Base-by-base conservation (phyloP, 805 yeast genomes). In the Clavispora fructus region DNA sequence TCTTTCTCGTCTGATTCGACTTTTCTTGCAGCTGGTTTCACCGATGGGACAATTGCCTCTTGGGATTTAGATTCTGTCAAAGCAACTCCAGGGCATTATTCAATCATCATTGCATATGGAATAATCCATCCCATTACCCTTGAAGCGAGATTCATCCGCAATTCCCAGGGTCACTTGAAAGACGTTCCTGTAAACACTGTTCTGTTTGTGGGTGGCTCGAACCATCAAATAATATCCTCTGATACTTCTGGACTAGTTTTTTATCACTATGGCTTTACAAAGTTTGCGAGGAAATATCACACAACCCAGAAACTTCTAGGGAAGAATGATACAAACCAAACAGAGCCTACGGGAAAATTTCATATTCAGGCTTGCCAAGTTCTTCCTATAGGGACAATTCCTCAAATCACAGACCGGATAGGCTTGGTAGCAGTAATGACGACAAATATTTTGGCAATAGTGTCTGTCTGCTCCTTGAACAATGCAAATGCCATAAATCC, bases 1-100 rank as follows among this genome's bases (percentile, higher is more conserved):
- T 71, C 79, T 0, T 64, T 85, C 12, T 83, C 94, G 0, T 66
- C 78, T 7, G 96, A 91, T 59, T 84, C 87, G 1, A 72, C 85
- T 0, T 78, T 75, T 55, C 51, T 89, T 3, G 88, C 85, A 0
- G 84, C 82, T 0, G 95, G 96, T 1, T 80, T 76, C 52, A 68
- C 71, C 6, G 65, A 73, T 19, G 98, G 97, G 0, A 71, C 69
- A 44, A 73, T 91, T 2, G 66, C 74, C 27, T 54, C 87, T 1
- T 92, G 96, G 95, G 82, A 86, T 50, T 54, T 69, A 35, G 65
- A 9, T 47, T 55, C 17, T 11, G 19, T 6, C 19, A 30, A 23
- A 6, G 4, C 37, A 7, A n/a, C 13, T 8, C 39, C 32, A 11
- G 32, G 40, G 2, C 12, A 13, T 17, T 35, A 27, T 28, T 33